Evolutionary conservation across 495 filamentous ascomycete species (phyloP), one percentile per base, ranked within the genome.

Genomic region (Sordaria brevicollis): DNA sequence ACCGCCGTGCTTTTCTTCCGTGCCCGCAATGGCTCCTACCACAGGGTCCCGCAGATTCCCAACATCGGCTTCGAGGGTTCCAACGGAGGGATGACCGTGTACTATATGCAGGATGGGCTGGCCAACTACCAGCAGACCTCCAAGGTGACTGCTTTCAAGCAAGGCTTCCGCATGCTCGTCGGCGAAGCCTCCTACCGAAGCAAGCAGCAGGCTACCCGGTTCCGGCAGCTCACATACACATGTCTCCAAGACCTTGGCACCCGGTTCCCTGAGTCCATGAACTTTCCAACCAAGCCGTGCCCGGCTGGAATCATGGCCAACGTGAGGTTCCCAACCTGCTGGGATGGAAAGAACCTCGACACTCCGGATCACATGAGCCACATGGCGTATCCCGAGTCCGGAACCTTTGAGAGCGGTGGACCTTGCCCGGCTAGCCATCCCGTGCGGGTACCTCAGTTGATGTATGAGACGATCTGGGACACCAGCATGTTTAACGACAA

Each of bases 91-190:
- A 80, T 81, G 77, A 80, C 81, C 17, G 81, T 84, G 10, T 84
- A 84, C 69, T 84, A 84, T 73, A 83, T 83, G 79, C 75, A 77
- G 2, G 82, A 83, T 67, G 77, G 78, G 10, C 71, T 81, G 9
- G 79, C 77, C 70, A 77, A 81, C 65, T 83, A 79, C 70, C 74
- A 74, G 43, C 79, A 80, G 57, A 78, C 73, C 6, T 75, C 77
- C 11, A 79, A 74, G 25, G 78, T 84, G n/a, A 84, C 83, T 1
- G 82, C 83, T 33, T 85, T 85, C 74, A 77, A 78, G 71, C 74
- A 77, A 35, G 82, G 82, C 7, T 81, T 81, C 74, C 79, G 79
- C 39, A 80, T 80, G 79, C 79, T 81, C 29, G 74, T 79, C 31
- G 79, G 79, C 68, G 77, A 80, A 67, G 69, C 80, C 11, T 71